Conservation (phyloP, 371 early-diverging fungal species). For the Actinomucor elegans region DNA sequence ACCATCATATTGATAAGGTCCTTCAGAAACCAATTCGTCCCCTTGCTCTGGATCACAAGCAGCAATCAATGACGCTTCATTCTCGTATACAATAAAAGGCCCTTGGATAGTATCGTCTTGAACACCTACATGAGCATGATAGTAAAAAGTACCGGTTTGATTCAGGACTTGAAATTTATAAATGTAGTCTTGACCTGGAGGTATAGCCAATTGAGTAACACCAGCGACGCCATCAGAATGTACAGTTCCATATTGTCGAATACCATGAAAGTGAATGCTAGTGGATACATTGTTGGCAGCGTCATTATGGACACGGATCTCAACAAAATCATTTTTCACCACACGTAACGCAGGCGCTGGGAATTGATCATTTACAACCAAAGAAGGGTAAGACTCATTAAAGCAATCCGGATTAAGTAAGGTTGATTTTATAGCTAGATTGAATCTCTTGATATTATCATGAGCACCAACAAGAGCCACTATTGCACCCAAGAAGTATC, state of each 20-base stretch:
- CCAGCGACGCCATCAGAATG: constrained; percentile 59
- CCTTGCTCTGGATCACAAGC: not conserved
- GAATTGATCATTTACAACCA: constrained; percentile 41
- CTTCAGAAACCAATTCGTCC: constrained; percentile 4
- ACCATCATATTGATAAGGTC: constrained; percentile 41
- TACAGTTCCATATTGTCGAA: constrained; percentile 34
- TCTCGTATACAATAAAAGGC: constrained; percentile 49
- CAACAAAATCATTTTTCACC: constrained; percentile 32
- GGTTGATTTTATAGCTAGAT: constrained; percentile 13
- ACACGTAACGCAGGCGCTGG: constrained; percentile 47
- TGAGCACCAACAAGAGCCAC: not conserved
- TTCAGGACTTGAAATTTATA: constrained; percentile 42
- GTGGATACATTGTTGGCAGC: constrained; percentile 15
- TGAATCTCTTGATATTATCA: constrained; percentile 10
- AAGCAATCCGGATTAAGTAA: constrained; percentile 35
- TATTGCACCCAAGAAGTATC: no score
- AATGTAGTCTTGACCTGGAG: constrained; percentile 42
- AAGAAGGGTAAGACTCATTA: constrained; percentile 2
- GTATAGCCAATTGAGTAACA: constrained; percentile 54
- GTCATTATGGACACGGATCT: constrained; percentile 35
- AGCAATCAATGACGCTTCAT: constrained; percentile 12
- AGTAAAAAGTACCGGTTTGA: constrained; percentile 55
- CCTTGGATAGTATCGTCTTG: constrained; percentile 52
- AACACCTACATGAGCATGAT: constrained; percentile 46
- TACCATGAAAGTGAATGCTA: constrained; percentile 45